Percentiles rank a stretch among this genome's conserved stretches.
Evolutionary conservation across 495 filamentous ascomycete genomes (phyloP).

Genomic region (Xylaria nigripes): DNA sequence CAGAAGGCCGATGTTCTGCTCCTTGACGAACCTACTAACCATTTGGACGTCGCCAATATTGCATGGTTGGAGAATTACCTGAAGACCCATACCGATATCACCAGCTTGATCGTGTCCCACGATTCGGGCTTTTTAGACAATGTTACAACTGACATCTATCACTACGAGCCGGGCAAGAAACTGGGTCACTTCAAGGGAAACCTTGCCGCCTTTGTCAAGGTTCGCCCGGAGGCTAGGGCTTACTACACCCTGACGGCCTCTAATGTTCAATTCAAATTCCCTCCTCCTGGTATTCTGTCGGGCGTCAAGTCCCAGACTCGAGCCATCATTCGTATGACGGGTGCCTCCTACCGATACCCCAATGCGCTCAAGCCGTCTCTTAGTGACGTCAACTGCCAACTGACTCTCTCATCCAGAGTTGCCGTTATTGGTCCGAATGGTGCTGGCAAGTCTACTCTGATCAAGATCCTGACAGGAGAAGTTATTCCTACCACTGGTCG

Average conservation of each 20-base stretch:
- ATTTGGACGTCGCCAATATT: conserved; percentile 93
- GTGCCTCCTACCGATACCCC: conserved; percentile 86
- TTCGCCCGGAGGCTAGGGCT: conserved; percentile 92
- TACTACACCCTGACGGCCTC: conserved; percentile 96
- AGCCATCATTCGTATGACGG: conserved; percentile 90
- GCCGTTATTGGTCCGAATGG: conserved; percentile 97
- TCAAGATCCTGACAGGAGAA: conserved; percentile 97
- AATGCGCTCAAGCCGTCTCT: conserved; percentile 77
- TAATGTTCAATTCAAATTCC: conserved; percentile 94
- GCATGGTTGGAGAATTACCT: conserved; percentile 94
- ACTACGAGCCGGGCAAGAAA: conserved; percentile 95
- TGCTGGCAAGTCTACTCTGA: conserved; percentile 96
- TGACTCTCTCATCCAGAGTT: conserved; percentile 83
- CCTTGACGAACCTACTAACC: conserved; percentile 98
- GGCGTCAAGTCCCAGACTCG: conserved; percentile 93
- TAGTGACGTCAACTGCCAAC: conserved; percentile 72
- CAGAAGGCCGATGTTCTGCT: conserved; percentile 90
- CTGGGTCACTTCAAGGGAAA: conserved; percentile 92
- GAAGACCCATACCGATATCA: conserved; percentile 92
- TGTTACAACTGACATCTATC: conserved; percentile 97
- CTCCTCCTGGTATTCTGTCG: conserved; percentile 83
- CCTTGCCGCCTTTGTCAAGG: conserved; percentile 81
- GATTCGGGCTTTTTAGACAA: conserved; percentile 96
- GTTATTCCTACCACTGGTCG: conserved; percentile 75
- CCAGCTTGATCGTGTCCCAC: conserved; percentile 93